Conservation (phyloP, 2,329 filamentous ascomycete species). For the Magnaporthiopsis rhizophila region DNA sequence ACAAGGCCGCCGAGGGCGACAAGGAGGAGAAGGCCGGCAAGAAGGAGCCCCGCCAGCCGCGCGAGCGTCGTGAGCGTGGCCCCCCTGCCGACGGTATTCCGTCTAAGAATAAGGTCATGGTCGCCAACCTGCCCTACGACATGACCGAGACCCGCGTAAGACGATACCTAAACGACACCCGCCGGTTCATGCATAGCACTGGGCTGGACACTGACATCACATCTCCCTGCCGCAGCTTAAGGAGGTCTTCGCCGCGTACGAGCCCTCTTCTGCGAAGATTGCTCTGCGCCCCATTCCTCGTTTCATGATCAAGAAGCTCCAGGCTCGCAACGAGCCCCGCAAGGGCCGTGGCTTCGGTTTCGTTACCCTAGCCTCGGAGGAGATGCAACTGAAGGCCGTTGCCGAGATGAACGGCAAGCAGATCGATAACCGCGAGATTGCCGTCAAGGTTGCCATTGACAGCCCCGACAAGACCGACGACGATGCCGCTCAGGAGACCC, state of each 20-base stretch:
- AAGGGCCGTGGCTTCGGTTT: conserved; percentile 99
- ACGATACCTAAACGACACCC: neutral
- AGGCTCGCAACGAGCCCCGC: conserved; percentile 93
- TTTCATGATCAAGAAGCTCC: conserved; percentile 99
- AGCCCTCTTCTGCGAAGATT: conserved; percentile 93
- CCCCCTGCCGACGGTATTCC: conserved; percentile 95
- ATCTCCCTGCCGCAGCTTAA: conserved; percentile 60
- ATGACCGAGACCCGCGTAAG: conserved; percentile 92
- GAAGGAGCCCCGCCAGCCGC: conserved; percentile 43
- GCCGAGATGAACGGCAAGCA: conserved; percentile 99
- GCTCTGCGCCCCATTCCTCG: conserved; percentile 95
- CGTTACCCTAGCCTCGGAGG: conserved; percentile 90
- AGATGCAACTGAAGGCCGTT: conserved; percentile 95
- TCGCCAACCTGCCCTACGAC: conserved; percentile 97
- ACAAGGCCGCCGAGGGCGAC: conserved; percentile 43
- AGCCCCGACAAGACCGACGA: conserved; percentile 94
- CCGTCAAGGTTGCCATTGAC: conserved; percentile 99
- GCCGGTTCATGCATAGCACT: neutral
- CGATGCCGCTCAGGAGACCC: conserved; percentile 50
- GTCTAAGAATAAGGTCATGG: conserved; percentile 99
- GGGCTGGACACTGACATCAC: conserved; percentile 5
- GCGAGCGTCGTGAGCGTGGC: conserved; percentile 71
- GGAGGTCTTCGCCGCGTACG: conserved; percentile 90
- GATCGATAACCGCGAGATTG: conserved; percentile 97
- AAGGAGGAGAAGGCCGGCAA: conserved; percentile 50